A percentile compares a stretch with the other conserved stretches of the same genome.
Conservation (phyloP, 352 stramenopile species). For the Phytophthora europaea region DNA sequence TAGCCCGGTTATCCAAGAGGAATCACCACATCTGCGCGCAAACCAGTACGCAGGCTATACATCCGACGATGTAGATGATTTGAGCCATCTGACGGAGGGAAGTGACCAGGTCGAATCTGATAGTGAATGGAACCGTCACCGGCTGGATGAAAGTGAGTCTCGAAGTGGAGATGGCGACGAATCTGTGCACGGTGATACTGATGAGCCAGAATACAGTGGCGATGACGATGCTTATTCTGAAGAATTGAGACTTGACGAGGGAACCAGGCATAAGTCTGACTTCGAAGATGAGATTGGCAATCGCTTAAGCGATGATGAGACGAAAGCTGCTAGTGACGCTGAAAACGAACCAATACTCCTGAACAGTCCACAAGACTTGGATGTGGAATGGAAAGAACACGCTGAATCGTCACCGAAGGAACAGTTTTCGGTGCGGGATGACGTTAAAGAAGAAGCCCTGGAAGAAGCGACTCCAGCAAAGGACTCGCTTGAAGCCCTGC, state of each 20-base stretch:
- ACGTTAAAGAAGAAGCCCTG: conserved; percentile 21
- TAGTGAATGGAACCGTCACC: conserved; percentile 5
- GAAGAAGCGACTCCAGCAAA: conserved; percentile 10
- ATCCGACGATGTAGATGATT: conserved; percentile 22
- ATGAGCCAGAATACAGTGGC: conserved; percentile 5
- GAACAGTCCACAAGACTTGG: neutral
- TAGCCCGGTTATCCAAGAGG: conserved; percentile 4
- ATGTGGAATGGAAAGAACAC: conserved; percentile 12
- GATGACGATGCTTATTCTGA: conserved; percentile 3
- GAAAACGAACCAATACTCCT: conserved; percentile 1
- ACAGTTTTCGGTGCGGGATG: conserved; percentile 4
- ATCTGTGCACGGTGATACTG: neutral
- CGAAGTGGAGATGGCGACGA: neutral
- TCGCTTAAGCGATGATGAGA: conserved; percentile 12
- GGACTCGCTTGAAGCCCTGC: conserved; percentile 38
- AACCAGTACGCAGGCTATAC: conserved; percentile 6
- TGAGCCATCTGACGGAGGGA: conserved; percentile 14
- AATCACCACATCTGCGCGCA: neutral
- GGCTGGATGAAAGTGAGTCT: conserved; percentile 12
- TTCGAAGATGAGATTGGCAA: conserved; percentile 24
- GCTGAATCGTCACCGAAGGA: conserved; percentile 9
- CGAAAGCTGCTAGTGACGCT: neutral
- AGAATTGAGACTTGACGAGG: conserved; percentile 31
- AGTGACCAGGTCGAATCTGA: conserved; percentile 20
- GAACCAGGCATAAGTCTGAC: conserved; percentile 17